phyloP scores from a whole-genome alignment of 2,329 filamentous ascomycete species.

The Colletotrichum spinosum region DNA sequence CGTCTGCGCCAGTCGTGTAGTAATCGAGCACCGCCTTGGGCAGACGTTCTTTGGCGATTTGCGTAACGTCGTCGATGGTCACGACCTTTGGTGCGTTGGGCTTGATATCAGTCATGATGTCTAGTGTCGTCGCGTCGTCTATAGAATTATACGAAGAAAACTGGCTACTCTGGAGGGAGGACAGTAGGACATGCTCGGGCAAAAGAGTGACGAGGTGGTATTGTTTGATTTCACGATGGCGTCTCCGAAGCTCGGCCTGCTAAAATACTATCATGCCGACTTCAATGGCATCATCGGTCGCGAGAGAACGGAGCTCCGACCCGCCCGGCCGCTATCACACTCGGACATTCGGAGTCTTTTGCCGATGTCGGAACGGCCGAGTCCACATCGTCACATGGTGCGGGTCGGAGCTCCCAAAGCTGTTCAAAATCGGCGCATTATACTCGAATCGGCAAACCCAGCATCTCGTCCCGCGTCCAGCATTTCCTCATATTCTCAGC shows the following conservation, averaged over 20 bases:
- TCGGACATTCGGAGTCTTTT: slow-evolving; percentile 19
- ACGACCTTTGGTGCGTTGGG: slow-evolving; percentile 17
- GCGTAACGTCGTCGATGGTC: slow-evolving; percentile 33
- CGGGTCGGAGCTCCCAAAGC: background rate
- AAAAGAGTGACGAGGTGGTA: background rate
- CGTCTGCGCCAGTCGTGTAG: slow-evolving; percentile 41
- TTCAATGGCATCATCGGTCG: slow-evolving; percentile 25
- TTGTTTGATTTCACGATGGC: background rate
- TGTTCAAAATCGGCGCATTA: slow-evolving; percentile 21
- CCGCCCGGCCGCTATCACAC: slow-evolving; percentile 12
- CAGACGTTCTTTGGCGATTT: slow-evolving; percentile 33
- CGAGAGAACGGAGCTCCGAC: slow-evolving; percentile 12
- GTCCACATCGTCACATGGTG: background rate
- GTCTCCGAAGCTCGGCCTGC: slow-evolving; percentile 16
- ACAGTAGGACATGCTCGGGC: no score
- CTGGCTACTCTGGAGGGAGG: no score
- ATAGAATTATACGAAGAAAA: no score
- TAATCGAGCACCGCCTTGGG: slow-evolving; percentile 39
- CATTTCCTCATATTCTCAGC: slow-evolving; percentile 90
- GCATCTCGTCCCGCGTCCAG: slow-evolving; percentile 83
- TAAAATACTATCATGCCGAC: background rate
- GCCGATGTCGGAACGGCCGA: slow-evolving; percentile 19
- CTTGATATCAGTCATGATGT: slow-evolving; percentile 13
- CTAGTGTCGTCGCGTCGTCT: background rate
- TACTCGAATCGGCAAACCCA: slow-evolving; percentile 72